A percentile compares a stretch with the other conserved stretches of the same genome.
phyloP scores from a whole-genome alignment of 179 eudicot species.

The Carnegiea gigantea region DNA sequence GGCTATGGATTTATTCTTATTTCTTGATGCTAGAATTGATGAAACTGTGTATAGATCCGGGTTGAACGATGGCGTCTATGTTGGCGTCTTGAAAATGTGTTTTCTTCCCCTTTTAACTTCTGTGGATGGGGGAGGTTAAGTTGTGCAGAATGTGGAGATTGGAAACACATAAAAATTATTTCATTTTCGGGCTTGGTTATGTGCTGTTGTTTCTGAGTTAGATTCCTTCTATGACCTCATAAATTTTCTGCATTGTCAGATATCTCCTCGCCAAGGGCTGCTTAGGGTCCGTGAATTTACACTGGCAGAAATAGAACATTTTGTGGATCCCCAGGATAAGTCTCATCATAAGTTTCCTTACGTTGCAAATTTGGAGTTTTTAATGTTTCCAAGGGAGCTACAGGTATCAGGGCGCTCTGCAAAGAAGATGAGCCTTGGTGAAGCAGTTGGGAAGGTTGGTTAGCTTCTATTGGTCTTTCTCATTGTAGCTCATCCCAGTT shows the following conservation, averaged over 20 bases:
- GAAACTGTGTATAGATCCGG: background rate
- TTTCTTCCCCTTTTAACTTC: too few relatives aligned
- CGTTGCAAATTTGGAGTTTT: constrained; percentile 69
- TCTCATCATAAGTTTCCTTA: constrained; percentile 81
- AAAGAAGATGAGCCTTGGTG: constrained; percentile 55
- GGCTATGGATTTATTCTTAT: background rate
- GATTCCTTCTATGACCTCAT: background rate
- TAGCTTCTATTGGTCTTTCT: background rate
- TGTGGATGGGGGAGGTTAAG: too few relatives aligned
- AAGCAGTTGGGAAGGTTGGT: constrained; percentile 74
- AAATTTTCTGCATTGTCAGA: background rate
- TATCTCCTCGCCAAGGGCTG: constrained; percentile 4
- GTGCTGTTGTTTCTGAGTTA: background rate
- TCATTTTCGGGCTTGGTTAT: background rate
- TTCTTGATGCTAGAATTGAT: background rate
- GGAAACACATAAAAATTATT: background rate
- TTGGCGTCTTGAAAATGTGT: background rate
- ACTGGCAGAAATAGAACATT: background rate
- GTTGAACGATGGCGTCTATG: background rate
- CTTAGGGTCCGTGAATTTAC: constrained; percentile 2
- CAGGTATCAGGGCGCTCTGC: constrained; percentile 85
- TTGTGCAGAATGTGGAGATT: too few relatives aligned
- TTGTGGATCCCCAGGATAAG: constrained; percentile 94
- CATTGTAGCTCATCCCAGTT: background rate
- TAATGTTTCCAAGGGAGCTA: constrained; percentile 94